Evolutionary conservation across 805 yeast species (phyloP), one percentile per base, ranked within the genome.

Genomic region (Groenewaldozyma salmanticensis): DNA sequence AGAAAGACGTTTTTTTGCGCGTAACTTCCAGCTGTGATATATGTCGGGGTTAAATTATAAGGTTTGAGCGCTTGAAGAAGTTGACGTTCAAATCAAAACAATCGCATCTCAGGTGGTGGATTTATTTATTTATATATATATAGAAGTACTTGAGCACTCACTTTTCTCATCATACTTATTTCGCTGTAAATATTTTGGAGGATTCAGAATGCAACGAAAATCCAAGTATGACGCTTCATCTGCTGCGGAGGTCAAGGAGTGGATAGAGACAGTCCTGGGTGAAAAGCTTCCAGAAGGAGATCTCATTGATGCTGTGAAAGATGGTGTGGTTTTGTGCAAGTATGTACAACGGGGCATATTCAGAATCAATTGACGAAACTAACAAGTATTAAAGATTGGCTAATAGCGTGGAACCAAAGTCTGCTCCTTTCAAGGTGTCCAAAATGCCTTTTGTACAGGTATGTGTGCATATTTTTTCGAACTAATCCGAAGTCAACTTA

Each of bases 401-500:
- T 4, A 70, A 69, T 42, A 56, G 57, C 1, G 65, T 74, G 15
- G 65, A 67, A 4, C 60, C 65, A 2, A 42, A 50, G 1, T 41
- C 47, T 7, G 58, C 64, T 3, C 72, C 68, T 46, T 77, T 59
- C 56, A 83, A 80, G 55, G 67, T 67, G 38, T 74, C 85, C 7
- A 66, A 67, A 39, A 77, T 83, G 79, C 90, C 94, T 2, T 85
- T 84, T 57, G 72, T 77, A 13, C 50, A 42, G 29, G 34, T 37
- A 37, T 17, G 42, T 35, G 7, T 13, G 9, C 20, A 22, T 36
- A 6, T 24, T 24, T 9, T 21, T 24, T n/a, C 16, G 24, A 24
- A 5, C 11, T 5, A 19, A 27, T 29, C 22, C 34, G 17, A n/a
- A 3, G 29, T 7, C 13, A 24, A 24, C 29, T 24, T 19, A 17